Conservation (phyloP, 345 rosid species). For the Eucalyptus caleyi region DNA sequence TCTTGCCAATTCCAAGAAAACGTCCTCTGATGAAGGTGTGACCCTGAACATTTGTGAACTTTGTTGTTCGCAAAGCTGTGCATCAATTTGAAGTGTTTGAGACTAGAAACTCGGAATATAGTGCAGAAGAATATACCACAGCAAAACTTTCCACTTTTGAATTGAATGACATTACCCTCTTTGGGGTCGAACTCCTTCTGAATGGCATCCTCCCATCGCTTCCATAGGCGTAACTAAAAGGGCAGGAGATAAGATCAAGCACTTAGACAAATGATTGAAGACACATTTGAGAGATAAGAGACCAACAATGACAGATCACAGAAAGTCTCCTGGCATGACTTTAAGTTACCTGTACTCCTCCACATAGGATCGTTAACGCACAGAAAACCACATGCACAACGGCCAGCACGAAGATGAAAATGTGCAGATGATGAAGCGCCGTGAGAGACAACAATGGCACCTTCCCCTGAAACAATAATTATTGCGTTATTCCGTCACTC, state of each 20-base stretch:
- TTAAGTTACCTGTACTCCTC: conserved; percentile 49
- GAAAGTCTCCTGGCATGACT: background rate
- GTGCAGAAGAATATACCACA: background rate
- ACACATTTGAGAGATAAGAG: background rate
- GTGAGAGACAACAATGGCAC: conserved; percentile 46
- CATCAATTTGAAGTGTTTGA: background rate
- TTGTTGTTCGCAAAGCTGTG: conserved; percentile 23
- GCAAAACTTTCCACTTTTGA: background rate
- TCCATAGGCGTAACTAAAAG: conserved; percentile 65
- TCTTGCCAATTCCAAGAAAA: background rate
- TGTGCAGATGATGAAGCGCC: conserved; percentile 80
- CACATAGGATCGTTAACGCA: conserved; percentile 68
- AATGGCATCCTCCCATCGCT: conserved; percentile 59
- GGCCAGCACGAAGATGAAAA: conserved; percentile 77
- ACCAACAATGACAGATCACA: background rate
- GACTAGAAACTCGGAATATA: background rate
- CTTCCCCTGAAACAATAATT: conserved; percentile 36
- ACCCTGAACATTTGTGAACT: conserved; percentile 41
- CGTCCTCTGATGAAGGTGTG: conserved; percentile 62
- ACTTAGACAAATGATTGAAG: background rate
- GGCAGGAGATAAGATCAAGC: background rate
- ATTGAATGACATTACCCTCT: conserved; percentile 14
- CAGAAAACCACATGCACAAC: conserved; percentile 57
- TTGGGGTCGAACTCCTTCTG: conserved; percentile 26
- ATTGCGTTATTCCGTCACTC: background rate